Evolutionary conservation across 768 basidiomycete species (phyloP).

Genomic region (Tricholomella constricta): DNA sequence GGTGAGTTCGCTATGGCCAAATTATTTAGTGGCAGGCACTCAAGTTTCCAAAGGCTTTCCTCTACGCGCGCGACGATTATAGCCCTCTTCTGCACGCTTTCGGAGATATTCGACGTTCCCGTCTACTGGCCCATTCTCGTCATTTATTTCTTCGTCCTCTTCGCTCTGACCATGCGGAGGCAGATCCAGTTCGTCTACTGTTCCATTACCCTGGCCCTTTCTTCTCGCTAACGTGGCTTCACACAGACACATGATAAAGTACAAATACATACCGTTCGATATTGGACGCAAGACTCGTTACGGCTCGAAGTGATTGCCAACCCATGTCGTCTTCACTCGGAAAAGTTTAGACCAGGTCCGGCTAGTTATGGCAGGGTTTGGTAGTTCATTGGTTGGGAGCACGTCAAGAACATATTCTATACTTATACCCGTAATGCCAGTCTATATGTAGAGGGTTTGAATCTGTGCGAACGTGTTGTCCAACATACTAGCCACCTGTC

Average conservation of each 20-base stretch:
- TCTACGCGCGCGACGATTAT: slow-evolving; percentile 87
- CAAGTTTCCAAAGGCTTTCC: slow-evolving; percentile 67
- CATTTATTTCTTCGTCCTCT: slow-evolving; percentile 94
- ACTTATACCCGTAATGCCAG: slow-evolving; percentile 22
- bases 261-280: slow-evolving; percentile 96
- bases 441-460: slow-evolving; percentile 9
- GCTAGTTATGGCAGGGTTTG: background rate
- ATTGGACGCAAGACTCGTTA: slow-evolving; percentile 92
- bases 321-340: background rate
- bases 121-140: slow-evolving; percentile 99
- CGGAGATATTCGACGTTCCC: slow-evolving; percentile 89
- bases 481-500: background rate
- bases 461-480: background rate
- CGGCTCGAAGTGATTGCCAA: slow-evolving; percentile 42
- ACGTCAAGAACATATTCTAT: slow-evolving; percentile 12
- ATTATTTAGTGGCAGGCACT: background rate
- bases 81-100: slow-evolving; percentile 78
- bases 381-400: background rate
- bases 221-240: background rate
- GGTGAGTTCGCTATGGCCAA: slow-evolving; percentile 46
- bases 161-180: slow-evolving; percentile 91
- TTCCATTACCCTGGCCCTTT: slow-evolving; percentile 1
- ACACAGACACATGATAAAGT: slow-evolving; percentile 96
- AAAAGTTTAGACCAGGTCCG: slow-evolving; percentile 2
- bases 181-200: slow-evolving; percentile 82